A percentile compares a stretch with the other conserved stretches of the same genome.
Conservation (phyloP, 805 yeast species). For the Candida odintsovae region DNA sequence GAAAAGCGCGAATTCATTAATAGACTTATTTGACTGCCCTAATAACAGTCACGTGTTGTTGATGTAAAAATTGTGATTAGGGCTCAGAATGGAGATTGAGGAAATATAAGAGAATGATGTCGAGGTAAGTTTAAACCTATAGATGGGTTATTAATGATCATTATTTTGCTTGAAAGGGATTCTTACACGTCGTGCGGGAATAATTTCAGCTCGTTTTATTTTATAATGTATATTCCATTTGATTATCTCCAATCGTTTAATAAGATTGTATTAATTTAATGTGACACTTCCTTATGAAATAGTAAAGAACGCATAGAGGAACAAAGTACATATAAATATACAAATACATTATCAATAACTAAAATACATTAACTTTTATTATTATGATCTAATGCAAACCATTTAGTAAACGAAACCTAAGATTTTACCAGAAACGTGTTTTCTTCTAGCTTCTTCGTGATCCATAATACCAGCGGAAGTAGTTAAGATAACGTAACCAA, state of each 20-base stretch:
- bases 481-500: constrained; percentile 96
- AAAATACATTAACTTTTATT: constrained; percentile 10
- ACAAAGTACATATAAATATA: background rate
- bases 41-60: constrained; percentile 1
- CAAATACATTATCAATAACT: background rate
- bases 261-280: too few relatives aligned
- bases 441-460: constrained; percentile 99
- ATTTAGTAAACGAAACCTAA: constrained; percentile 92
- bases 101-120: too few relatives aligned
- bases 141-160: too few relatives aligned
- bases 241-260: too few relatives aligned
- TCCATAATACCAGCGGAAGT: constrained; percentile 99
- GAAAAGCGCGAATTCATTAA: background rate
- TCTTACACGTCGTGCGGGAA: too few relatives aligned
- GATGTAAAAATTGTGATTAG: background rate
- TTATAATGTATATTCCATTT: too few relatives aligned
- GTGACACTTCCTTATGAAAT: too few relatives aligned
- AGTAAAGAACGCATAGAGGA: too few relatives aligned
- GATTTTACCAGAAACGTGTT: constrained; percentile 98
- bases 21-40: constrained; percentile 4
- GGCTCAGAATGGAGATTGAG: background rate
- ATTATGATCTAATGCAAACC: constrained; percentile 1
- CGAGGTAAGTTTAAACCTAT: too few relatives aligned
- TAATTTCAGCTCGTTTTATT: too few relatives aligned
- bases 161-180: too few relatives aligned